Base-by-base conservation (phyloP, 805 yeast genomes). In the Wickerhamomyces ciferrii region DNA sequence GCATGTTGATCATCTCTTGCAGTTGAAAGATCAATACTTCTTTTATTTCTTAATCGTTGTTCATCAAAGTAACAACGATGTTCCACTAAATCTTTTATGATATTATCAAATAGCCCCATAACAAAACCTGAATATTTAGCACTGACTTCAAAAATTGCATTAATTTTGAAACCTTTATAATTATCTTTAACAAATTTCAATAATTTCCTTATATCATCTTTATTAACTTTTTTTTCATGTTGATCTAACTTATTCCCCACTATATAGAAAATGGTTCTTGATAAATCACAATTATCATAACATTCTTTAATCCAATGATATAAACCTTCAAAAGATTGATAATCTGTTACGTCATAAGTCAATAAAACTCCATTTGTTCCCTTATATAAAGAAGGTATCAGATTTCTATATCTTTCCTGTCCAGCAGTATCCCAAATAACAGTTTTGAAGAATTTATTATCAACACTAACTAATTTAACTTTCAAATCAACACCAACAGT, bases 361-460 rank as follows among this genome's bases (percentile, higher is more conserved):
- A 74, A 48, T 14, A 74, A 53, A 11, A 74, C 63, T 4, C 77
- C 78, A 44, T 74, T 68, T 8, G 77, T 69, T n/a, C 71, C 72
- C 54, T 71, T 68, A 53, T 72, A 74, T 24, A 74, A 46, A 3
- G 72, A 63, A 8, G 77, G 75, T 36, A 71, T 68, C 6, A 72
- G 71, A 41, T 74, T 72, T 49, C 74, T 61, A 48, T 70, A 74
- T 43, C 77, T 60, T 52, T 74, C 78, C 56, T 74, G 78, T 4
- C 79, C 79, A 4, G 79, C 79, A 14, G 78, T 73, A 51, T 73
- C 78, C 78, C 78, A 74, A 44, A 74, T 53, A 9, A 68, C 69
- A 14, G 73, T 66, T 51, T 73, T 72, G 59, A 71, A 73, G 41
- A 61, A 61, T 39, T 70, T 58, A 21, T 71, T 69, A 52, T 72